These are phyloP conservation scores for Aureobasidium vineae DNA, from an alignment of 2,329 filamentous ascomycete genomes.

Conservation along the genomic window DNA sequence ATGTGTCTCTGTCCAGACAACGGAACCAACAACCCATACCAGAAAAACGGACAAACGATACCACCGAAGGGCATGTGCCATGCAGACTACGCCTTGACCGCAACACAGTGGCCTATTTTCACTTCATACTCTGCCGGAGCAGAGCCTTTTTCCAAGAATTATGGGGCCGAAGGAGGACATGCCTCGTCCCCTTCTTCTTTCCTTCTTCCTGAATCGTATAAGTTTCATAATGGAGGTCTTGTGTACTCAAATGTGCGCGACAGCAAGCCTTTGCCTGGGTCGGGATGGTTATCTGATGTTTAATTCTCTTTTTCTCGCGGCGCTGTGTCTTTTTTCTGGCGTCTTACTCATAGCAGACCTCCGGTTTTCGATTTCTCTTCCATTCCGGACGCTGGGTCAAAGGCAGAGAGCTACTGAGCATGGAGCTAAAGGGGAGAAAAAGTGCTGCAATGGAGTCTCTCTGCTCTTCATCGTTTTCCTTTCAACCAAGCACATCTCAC, in stretches of 20 bases:
- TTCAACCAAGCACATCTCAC: slow-evolving; percentile 5
- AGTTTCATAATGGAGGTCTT: slow-evolving; percentile 25
- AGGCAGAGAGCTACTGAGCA: slow-evolving; percentile 7
- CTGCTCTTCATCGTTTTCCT: not conserved
- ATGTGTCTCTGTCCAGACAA: slow-evolving; percentile 2
- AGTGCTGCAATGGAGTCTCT: slow-evolving; percentile 1
- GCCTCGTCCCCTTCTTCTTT: slow-evolving; percentile 21
- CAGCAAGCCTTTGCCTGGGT: slow-evolving; percentile 23
- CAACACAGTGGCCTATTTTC: slow-evolving; percentile 24
- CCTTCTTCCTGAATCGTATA: slow-evolving; percentile 21
- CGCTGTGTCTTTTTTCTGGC: slow-evolving; percentile 2
- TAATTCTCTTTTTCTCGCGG: slow-evolving; percentile 11
- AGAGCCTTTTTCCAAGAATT: slow-evolving; percentile 7
- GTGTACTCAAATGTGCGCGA: slow-evolving; percentile 19
- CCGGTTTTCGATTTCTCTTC: slow-evolving; percentile 7
- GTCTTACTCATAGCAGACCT: slow-evolving; percentile 15
- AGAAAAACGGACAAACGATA: slow-evolving; percentile 11
- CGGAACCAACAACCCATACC: slow-evolving; percentile 1
- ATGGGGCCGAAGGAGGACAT: not conserved
- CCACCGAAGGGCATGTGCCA: slow-evolving; percentile 21
- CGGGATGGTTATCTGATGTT: slow-evolving; percentile 16
- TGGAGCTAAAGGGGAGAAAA: slow-evolving; percentile 21
- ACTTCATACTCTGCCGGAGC: slow-evolving; percentile 25
- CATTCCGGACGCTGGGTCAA: slow-evolving; percentile 1
- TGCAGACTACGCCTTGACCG: slow-evolving; percentile 20